Evolutionary conservation across 306 rosid genomes (phyloP), one percentile per base, ranked within the genome.

Genomic region (Casuarina equisetifolia): DNA sequence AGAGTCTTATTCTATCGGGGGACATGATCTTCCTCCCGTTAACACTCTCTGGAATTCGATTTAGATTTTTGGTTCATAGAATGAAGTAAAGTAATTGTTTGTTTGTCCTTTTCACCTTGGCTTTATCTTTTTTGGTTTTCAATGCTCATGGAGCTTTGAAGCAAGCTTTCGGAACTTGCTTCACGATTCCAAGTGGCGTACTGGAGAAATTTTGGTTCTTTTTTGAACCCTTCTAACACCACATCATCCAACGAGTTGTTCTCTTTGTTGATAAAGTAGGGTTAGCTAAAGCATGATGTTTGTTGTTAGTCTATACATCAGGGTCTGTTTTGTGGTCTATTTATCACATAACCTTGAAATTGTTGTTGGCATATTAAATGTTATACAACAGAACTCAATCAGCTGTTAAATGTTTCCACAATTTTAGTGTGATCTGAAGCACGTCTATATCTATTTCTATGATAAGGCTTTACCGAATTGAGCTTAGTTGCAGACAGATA

Each of bases 1-100:
- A n/a, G 35, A 8, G 50, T 15, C 2, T 66, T 7, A 19, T 42
- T 36, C 17, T 39, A 62, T 40, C 8, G 3, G 35, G 4, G 43
- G 71, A 66, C 42, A 35, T 66, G 71, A 50, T 66, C 71, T 66
- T 17, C 13, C 43, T 42, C 8, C 69, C 15, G 43, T 62, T 61
- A 32, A 5, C n/a, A 62, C 3, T 35, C 11, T 35, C 71, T 50
- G 17, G 71, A 50, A 43, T 3, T 66, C 11, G 25, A 49, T 40
- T 66, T 7, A 12, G 63, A 13, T 36, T 20, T 20, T 58, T 12
- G 71, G 69, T 42, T 66, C 17, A 12, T 17, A 17, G 15, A 6
- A 40, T 8, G 12, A 42, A 15, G 17, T n/a, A 16, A 40, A n/a
- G 42, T 19, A 40, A 8, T 13, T 69, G 54, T 70, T 78, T 70